phyloP scores from a whole-genome alignment of 2,329 filamentous ascomycete species.

The Alternaria dauci region DNA sequence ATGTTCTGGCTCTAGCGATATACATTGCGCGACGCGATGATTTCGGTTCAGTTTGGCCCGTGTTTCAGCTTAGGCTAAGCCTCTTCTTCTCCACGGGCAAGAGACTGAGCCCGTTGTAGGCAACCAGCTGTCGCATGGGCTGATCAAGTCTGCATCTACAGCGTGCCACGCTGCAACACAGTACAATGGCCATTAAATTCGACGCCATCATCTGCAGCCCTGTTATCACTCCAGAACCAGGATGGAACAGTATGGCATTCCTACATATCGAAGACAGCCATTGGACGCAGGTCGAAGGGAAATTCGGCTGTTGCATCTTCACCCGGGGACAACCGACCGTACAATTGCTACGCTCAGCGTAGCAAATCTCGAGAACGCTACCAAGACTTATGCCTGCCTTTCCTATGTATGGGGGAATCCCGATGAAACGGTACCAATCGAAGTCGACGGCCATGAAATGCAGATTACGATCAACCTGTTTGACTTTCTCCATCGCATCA shows the following conservation, averaged over 20 bases:
- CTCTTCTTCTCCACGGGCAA: background rate
- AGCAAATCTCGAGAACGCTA: background rate
- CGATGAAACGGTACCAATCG: background rate
- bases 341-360: background rate
- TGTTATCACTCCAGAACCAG: background rate
- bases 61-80: background rate
- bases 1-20: background rate
- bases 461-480: constrained; percentile 5
- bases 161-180: background rate
- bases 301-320: background rate
- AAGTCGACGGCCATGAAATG: background rate
- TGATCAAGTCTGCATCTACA: background rate
- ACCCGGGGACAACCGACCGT: background rate
- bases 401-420: constrained; percentile 13
- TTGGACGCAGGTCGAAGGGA: background rate
- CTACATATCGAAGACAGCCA: background rate
- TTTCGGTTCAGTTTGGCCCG: background rate
- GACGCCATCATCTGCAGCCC: background rate
- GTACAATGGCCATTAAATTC: background rate
- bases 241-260: background rate
- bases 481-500: background rate
- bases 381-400: constrained; percentile 4
- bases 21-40: background rate
- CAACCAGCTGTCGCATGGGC: too few relatives aligned
- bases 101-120: background rate